Evolutionary conservation across 1,139 yeast species (phyloP).

Genomic region (Maudiozyma humilis): DNA sequence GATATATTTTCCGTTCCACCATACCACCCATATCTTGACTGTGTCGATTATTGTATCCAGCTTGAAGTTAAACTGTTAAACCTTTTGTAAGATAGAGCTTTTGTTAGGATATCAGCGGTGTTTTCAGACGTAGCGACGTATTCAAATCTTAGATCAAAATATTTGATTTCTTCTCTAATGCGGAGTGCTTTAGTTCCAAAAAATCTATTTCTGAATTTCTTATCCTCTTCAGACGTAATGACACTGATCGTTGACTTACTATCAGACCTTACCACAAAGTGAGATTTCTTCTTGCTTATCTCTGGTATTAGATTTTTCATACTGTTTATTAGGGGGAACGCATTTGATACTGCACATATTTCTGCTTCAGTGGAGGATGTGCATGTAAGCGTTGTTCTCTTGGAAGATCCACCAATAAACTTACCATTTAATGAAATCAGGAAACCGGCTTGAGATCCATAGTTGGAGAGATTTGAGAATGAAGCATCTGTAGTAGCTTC

Average conservation of each 20-base stretch:
- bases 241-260: neutral
- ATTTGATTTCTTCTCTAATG: neutral
- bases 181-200: neutral
- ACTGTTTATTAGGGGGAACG: neutral
- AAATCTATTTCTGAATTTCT: neutral
- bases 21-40: neutral
- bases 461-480: slow-evolving; percentile 1
- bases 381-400: slow-evolving; percentile 5
- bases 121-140: neutral
- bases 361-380: slow-evolving; percentile 9
- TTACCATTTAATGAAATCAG: slow-evolving; percentile 3
- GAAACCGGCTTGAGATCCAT: slow-evolving; percentile 6
- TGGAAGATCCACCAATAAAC: slow-evolving; percentile 5
- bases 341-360: slow-evolving; percentile 3
- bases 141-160: neutral
- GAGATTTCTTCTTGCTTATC: neutral
- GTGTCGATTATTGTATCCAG: neutral
- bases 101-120: neutral
- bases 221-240: neutral
- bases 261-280: neutral
- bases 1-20: too few species aligned
- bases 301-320: neutral
- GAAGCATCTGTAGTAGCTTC: slow-evolving; percentile 6
- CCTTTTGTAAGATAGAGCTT: neutral
- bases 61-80: neutral